Percentiles rank a stretch among this genome's conserved stretches.
Conservation (phyloP, 164 flowering plant species). For the Annona squamosa region DNA sequence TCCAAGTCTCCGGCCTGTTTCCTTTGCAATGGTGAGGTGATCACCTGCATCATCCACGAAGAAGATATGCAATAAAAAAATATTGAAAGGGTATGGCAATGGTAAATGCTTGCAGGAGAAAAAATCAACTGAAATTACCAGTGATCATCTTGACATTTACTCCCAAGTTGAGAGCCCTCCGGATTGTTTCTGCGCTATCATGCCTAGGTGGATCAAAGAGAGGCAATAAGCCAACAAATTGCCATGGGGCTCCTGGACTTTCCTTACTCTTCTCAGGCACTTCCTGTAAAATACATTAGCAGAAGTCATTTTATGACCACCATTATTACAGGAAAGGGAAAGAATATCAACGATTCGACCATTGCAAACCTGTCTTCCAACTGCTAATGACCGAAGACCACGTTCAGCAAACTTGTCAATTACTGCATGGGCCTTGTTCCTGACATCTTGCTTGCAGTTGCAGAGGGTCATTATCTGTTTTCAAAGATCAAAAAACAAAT, state of each 20-base stretch:
- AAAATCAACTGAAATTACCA: slow-evolving; percentile 10
- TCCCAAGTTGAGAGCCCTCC: slow-evolving; percentile 34
- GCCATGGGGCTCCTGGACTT: slow-evolving; percentile 31
- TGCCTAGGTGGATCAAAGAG: slow-evolving; percentile 37
- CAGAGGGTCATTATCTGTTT: slow-evolving; percentile 27
- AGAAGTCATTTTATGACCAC: not conserved
- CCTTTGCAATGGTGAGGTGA: slow-evolving; percentile 39
- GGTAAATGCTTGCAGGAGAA: not conserved
- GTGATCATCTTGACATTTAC: slow-evolving; percentile 36
- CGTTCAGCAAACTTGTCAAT: slow-evolving; percentile 34
- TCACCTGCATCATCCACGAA: slow-evolving; percentile 22
- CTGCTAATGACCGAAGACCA: slow-evolving; percentile 37
- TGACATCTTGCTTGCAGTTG: slow-evolving; percentile 29
- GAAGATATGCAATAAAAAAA: not conserved
- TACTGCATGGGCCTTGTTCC: slow-evolving; percentile 25
- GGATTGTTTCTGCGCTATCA: slow-evolving; percentile 31
- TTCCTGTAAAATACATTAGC: slow-evolving; percentile 16
- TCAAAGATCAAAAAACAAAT: not conserved
- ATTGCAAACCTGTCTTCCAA: slow-evolving; percentile 26
- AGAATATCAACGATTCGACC: not conserved
- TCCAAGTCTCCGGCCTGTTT: slow-evolving; percentile 40
- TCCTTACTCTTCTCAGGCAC: slow-evolving; percentile 33
- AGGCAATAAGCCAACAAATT: slow-evolving; percentile 35
- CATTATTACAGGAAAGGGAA: not conserved
- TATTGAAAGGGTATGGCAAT: not conserved